Conservation (phyloP, 352 stramenopile genomes). For the Phytophthora gonapodyides region DNA sequence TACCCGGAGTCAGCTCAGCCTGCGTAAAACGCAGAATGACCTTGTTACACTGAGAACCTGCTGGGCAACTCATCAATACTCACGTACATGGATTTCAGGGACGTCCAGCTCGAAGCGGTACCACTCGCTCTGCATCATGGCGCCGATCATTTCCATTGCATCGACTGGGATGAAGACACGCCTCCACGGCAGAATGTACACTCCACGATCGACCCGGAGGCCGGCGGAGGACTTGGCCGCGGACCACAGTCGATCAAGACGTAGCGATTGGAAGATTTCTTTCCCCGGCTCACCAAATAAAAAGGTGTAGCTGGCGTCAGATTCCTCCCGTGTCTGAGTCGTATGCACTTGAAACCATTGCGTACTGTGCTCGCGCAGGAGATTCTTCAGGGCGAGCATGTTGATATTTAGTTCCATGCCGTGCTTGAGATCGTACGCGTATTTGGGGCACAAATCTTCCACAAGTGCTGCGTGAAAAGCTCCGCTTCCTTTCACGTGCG, state of each 20-base stretch:
- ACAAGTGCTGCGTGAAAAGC: slow-evolving; percentile 26
- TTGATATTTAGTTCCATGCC: slow-evolving; percentile 30
- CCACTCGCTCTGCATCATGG: slow-evolving; percentile 47
- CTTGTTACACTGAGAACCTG: slow-evolving; percentile 7
- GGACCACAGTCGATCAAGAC: slow-evolving; percentile 9
- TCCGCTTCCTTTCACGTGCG: slow-evolving; percentile 30
- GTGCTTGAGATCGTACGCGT: slow-evolving; percentile 32
- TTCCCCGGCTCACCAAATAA: slow-evolving; percentile 29
- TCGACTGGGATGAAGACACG: slow-evolving; percentile 25
- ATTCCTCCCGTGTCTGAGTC: slow-evolving; percentile 29
- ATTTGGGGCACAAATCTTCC: slow-evolving; percentile 37
- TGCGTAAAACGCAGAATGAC: background rate
- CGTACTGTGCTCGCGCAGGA: slow-evolving; percentile 24
- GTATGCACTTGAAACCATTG: slow-evolving; percentile 34
- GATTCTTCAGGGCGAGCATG: slow-evolving; percentile 33
- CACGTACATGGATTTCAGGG: slow-evolving; percentile 37
- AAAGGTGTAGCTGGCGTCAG: slow-evolving; percentile 21
- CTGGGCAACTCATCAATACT: background rate
- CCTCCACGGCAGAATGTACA: slow-evolving; percentile 22
- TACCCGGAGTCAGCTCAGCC: slow-evolving; percentile 31
- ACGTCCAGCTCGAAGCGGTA: slow-evolving; percentile 39
- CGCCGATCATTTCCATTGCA: slow-evolving; percentile 33
- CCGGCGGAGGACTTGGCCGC: background rate
- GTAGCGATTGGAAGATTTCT: slow-evolving; percentile 13
- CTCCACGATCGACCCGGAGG: slow-evolving; percentile 12